Base-by-base conservation (phyloP, 768 basidiomycete genomes). In the Boletus rubropictus region DNA sequence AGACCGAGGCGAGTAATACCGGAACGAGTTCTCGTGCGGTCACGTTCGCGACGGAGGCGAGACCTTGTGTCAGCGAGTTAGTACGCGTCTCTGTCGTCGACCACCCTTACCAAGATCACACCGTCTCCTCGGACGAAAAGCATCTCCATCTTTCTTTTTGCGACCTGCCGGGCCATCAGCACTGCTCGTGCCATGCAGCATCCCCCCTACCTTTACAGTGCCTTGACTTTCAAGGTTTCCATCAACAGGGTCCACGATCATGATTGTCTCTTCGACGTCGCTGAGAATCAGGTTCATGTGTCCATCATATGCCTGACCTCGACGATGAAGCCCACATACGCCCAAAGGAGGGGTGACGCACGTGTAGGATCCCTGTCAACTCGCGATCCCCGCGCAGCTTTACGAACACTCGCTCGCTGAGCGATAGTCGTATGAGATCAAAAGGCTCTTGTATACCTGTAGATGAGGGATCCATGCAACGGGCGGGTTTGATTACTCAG, bases 211-310 rank as follows among this genome's bases (percentile, higher is more conserved):
- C 58, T 84, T 86, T 9, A 92, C 82, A 20, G 81, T 77, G 2
- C 77, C 77, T 42, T 78, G 74, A 3, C 72, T 72, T 47, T 77
- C 75, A 7, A 74, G 68, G 10, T 71, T 79, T 35, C 77, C 78
- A 29, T 94, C 92, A n/a, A 77, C 71, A 2, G 77, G 70, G 54
- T 97, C 93, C n/a, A 97, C 91, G 52, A 96, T 76, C 81, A 94
- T 88, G 52, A 98, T 91, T 3, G 87, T 93, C 72, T 99, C 96
- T 64, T 97, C 95, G 14, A 97, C 96, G 62, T 97, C 90, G 59
- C 90, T 93, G 58, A 99, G 76, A 53, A 99, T 96, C 58, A 99
- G 76, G 67, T 99, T 98, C 96, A 98, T 98, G 68, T 98, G 96
- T n/a, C 94, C 96, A 71, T 99, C 96, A 61, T 98, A 98, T 18